A percentile compares a stretch with the other conserved stretches of the same genome.
Conservation (phyloP, 352 stramenopile genomes). For the Phytophthora macrochlamydospora region DNA sequence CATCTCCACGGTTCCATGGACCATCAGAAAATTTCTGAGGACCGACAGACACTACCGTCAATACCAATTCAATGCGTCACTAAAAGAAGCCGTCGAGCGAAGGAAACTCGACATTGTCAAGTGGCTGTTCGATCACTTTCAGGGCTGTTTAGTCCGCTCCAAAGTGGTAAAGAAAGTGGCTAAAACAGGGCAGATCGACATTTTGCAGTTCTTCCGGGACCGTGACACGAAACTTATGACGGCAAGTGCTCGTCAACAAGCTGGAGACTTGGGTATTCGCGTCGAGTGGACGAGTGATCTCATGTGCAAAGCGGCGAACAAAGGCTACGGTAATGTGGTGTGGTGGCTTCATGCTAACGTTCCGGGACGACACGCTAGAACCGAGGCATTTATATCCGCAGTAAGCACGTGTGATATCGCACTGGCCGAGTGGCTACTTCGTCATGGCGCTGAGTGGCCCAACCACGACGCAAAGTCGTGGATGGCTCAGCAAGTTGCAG, state of each 20-base stretch:
- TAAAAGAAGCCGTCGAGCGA: neutral
- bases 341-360: slow-evolving; percentile 3
- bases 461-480: neutral
- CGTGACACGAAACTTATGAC: neutral
- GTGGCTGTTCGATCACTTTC: neutral
- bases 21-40: neutral
- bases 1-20: neutral
- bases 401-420: neutral
- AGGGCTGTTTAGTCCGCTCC: neutral
- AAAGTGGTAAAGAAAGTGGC: neutral
- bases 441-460: slow-evolving; percentile 1
- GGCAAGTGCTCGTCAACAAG: too few relatives aligned
- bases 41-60: neutral
- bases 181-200: neutral
- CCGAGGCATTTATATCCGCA: neutral
- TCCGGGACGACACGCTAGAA: neutral
- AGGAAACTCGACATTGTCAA: neutral
- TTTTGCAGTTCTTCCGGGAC: neutral
- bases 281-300: neutral
- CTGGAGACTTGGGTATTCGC: neutral
- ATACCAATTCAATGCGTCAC: neutral
- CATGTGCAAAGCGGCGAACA: neutral
- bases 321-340: slow-evolving; percentile 1
- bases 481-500: neutral
- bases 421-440: neutral